A percentile compares a stretch with the other conserved stretches of the same genome.
Conservation (phyloP, 163 green algal species). For the Dunaliella salina region DNA sequence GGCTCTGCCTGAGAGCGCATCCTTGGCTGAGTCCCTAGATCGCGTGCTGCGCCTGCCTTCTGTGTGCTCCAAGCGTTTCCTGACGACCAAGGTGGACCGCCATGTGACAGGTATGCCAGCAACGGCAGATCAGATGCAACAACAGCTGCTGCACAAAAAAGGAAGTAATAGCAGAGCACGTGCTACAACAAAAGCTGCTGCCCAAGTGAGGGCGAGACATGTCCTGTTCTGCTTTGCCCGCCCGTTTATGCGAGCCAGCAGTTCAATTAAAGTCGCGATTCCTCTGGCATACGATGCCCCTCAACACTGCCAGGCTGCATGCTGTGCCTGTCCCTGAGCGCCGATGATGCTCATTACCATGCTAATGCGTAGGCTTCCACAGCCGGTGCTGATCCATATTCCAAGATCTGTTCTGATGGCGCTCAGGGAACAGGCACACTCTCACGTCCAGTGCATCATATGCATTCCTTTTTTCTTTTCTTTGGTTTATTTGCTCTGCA, state of each 20-base stretch:
- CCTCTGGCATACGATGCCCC: too few relatives aligned
- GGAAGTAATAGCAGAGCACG: too few relatives aligned
- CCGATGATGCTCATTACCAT: constrained; percentile 35
- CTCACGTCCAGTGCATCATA: too few relatives aligned
- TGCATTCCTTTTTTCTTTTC: too few relatives aligned
- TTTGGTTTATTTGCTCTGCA: too few relatives aligned
- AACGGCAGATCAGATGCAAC: not conserved
- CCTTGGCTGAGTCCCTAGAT: constrained; percentile 51
- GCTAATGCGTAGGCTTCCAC: constrained; percentile 36
- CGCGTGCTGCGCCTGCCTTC: constrained; percentile 81
- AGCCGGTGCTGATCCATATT: constrained; percentile 26
- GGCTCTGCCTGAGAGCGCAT: constrained; percentile 22
- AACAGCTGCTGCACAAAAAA: too few relatives aligned
- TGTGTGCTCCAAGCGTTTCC: constrained; percentile 95
- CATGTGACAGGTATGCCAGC: constrained; percentile 86
- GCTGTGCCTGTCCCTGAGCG: not conserved
- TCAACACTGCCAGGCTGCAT: too few relatives aligned
- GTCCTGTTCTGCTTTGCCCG: too few relatives aligned
- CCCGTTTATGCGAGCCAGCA: too few relatives aligned
- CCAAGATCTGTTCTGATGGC: constrained; percentile 44
- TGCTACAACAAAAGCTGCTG: too few relatives aligned
- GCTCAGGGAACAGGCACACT: not conserved
- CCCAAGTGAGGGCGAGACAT: too few relatives aligned
- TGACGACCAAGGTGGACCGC: constrained; percentile 97
- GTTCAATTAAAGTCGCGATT: too few relatives aligned